Conservation (phyloP, 2,329 filamentous ascomycete species). For the Penicillium crustosum region DNA sequence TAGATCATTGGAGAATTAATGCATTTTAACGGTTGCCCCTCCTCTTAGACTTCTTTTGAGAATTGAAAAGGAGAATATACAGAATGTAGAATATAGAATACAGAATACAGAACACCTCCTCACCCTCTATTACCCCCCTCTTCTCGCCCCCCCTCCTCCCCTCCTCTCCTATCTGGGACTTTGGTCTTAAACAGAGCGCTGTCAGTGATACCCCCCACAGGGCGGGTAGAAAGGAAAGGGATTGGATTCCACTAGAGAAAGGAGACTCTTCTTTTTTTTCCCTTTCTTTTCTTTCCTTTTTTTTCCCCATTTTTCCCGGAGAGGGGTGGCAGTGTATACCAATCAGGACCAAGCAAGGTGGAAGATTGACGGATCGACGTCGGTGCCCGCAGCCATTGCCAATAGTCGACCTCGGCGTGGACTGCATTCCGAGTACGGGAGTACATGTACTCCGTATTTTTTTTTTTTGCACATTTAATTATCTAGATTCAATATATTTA, state of each 20-base stretch:
- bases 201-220: constrained; percentile 2
- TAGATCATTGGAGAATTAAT: constrained; percentile 29
- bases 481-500: background rate
- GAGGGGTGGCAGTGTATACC: constrained; percentile 15
- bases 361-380: constrained; percentile 38
- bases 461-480: background rate
- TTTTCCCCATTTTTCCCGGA: background rate
- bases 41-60: background rate
- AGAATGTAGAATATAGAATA: background rate
- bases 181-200: background rate
- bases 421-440: constrained; percentile 27
- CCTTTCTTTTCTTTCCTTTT: too few species aligned
- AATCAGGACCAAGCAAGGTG: constrained; percentile 36
- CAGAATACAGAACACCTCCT: background rate
- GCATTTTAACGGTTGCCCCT: background rate
- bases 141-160: background rate
- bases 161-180: background rate
- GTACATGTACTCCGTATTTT: background rate
- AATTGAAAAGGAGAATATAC: too few species aligned
- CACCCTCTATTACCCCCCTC: background rate
- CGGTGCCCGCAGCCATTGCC: constrained; percentile 38
- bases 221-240: background rate
- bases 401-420: constrained; percentile 35
- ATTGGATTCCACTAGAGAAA: constrained; percentile 1
- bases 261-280: constrained; percentile 3